These are phyloP conservation scores for Extremus antarcticus DNA, from an alignment of 495 filamentous ascomycete genomes.

Conservation along the genomic window DNA sequence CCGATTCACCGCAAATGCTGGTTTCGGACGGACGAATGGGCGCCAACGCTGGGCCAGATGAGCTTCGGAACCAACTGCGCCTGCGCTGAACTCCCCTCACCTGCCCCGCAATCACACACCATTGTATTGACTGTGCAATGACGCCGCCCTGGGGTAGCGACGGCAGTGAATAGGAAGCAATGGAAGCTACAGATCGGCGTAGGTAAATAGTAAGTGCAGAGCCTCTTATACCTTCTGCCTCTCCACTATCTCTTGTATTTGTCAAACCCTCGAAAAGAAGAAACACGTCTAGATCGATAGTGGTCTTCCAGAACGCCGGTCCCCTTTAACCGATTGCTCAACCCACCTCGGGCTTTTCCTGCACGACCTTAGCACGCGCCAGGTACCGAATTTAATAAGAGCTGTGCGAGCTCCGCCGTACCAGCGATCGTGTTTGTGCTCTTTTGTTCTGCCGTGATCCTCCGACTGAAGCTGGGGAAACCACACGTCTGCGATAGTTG, in stretches of 20 bases:
- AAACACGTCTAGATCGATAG: background rate
- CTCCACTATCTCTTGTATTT: background rate
- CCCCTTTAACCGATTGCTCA: constrained; percentile 11
- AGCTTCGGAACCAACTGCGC: too few species aligned
- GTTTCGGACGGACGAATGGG: background rate
- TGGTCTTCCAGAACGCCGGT: background rate
- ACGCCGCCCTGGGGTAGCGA: background rate
- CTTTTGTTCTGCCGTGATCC: background rate
- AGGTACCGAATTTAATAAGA: constrained; percentile 8
- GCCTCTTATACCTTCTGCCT: background rate
- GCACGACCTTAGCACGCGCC: constrained; percentile 2
- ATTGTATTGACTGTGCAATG: background rate
- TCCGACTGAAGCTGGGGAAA: background rate
- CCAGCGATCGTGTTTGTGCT: background rate
- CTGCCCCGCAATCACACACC: background rate
- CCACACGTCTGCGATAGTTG: background rate
- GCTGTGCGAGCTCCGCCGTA: constrained; percentile 9
- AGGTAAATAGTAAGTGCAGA: background rate
- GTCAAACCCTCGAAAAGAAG: background rate
- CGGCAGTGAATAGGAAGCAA: background rate
- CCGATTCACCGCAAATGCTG: background rate
- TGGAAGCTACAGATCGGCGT: background rate
- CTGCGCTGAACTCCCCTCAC: background rate
- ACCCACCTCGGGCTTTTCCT: constrained; percentile 6
- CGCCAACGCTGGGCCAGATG: background rate